A percentile compares a stretch with the other conserved stretches of the same genome.
These are phyloP conservation scores for Salix koriyanagi DNA, from an alignment of 345 rosid species.

Conservation along the genomic window DNA sequence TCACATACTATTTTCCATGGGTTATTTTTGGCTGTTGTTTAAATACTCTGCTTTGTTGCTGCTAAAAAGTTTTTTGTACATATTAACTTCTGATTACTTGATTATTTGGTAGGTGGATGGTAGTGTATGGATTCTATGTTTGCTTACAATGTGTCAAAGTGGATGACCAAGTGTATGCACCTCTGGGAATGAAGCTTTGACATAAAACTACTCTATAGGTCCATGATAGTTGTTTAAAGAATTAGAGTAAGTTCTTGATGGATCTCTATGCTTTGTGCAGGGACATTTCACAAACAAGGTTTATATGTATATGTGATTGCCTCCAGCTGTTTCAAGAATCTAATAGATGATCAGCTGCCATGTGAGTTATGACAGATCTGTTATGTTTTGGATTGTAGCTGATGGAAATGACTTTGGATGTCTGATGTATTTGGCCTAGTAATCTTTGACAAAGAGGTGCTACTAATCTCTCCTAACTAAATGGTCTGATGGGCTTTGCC, in stretches of 20 bases:
- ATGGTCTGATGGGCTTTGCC: neutral
- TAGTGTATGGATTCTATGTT: neutral
- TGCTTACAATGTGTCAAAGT: neutral
- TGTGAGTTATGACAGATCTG: neutral
- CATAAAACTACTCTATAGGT: constrained; percentile 1
- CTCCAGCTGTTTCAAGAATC: constrained; percentile 1
- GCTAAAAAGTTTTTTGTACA: no score
- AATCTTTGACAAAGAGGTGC: constrained; percentile 3
- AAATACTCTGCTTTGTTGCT: neutral
- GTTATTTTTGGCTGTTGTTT: neutral
- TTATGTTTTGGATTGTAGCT: neutral
- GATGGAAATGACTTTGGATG: neutral
- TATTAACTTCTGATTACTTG: neutral
- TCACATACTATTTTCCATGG: neutral
- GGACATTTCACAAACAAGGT: neutral
- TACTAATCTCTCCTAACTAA: neutral
- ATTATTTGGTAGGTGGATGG: neutral
- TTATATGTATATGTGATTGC: neutral
- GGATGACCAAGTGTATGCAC: neutral
- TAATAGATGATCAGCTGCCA: neutral
- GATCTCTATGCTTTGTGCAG: constrained; percentile 11
- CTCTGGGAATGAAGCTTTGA: neutral
- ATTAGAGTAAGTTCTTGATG: constrained; percentile 12
- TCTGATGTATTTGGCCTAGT: neutral
- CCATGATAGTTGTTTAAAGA: neutral